Conservation (phyloP, 331 rosid species). For the Quercus phellos region DNA sequence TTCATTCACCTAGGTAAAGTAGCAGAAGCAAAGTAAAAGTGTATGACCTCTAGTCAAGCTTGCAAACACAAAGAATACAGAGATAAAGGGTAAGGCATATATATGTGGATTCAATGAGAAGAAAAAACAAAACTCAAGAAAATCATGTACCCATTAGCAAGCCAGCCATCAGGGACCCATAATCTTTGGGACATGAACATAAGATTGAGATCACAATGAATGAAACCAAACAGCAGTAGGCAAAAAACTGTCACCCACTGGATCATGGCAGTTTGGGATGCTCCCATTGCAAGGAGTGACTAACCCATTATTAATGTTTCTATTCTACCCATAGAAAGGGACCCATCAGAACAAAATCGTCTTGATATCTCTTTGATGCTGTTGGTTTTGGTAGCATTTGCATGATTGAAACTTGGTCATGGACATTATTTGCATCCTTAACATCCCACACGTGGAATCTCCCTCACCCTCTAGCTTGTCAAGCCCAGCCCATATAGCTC, state of each 20-base stretch:
- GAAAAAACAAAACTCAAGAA: too few relatives aligned
- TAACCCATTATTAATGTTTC: slow-evolving; percentile 39
- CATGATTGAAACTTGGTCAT: slow-evolving; percentile 70
- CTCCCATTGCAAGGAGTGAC: slow-evolving; percentile 38
- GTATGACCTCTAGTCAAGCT: not conserved
- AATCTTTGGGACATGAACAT: too few relatives aligned
- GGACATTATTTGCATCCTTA: slow-evolving; percentile 79
- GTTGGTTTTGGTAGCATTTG: slow-evolving; percentile 84
- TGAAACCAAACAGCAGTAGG: too few relatives aligned
- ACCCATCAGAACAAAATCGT: slow-evolving; percentile 73
- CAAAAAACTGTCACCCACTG: too few relatives aligned
- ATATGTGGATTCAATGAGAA: not conserved
- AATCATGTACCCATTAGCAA: too few relatives aligned
- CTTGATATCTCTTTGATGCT: slow-evolving; percentile 49
- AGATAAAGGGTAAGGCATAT: not conserved
- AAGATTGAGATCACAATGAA: too few relatives aligned
- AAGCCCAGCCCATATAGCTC: slow-evolving; percentile 67
- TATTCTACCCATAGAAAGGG: slow-evolving; percentile 47
- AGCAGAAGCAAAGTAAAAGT: not conserved
- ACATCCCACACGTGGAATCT: slow-evolving; percentile 94
- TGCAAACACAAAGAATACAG: not conserved
- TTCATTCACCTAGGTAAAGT: not conserved
- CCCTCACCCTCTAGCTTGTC: slow-evolving; percentile 77
- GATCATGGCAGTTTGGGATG: not conserved
- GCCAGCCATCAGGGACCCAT: too few relatives aligned